Conservation (phyloP, 1,284 basidiomycete species). For the Ustilago hordei region DNA sequence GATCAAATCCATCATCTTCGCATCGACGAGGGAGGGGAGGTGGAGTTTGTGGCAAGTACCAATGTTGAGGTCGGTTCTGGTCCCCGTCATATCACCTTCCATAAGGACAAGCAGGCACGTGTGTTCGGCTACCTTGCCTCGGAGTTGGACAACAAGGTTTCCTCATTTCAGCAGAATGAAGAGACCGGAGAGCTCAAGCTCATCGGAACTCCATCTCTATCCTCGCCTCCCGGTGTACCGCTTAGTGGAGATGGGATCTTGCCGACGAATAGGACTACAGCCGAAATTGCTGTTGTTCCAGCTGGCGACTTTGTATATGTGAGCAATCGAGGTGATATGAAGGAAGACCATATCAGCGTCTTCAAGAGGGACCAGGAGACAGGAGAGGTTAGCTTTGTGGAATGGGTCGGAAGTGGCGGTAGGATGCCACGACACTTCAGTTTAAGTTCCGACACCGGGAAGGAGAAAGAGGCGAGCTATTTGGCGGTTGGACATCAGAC, state of each 20-base stretch:
- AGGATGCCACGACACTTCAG: conserved; percentile 55
- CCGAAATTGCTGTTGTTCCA: conserved; percentile 57
- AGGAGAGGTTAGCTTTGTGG: conserved; percentile 33
- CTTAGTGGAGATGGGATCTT: conserved; percentile 40
- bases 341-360: conserved; percentile 57
- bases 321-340: conserved; percentile 45
- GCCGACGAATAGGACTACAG: conserved; percentile 49
- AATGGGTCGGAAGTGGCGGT: conserved; percentile 54
- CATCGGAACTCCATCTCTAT: conserved; percentile 33
- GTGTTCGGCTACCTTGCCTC: conserved; percentile 52
- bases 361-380: conserved; percentile 26
- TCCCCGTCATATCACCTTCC: conserved; percentile 47
- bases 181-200: conserved; percentile 20
- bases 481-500: conserved; percentile 54
- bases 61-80: conserved; percentile 40
- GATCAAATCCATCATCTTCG: conserved; percentile 56
- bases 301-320: conserved; percentile 55
- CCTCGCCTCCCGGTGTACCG: conserved; percentile 46
- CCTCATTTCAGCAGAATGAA: conserved; percentile 34
- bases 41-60: conserved; percentile 25
- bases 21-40: conserved; percentile 8
- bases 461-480: conserved; percentile 33
- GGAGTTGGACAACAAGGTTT: conserved; percentile 54
- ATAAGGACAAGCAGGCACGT: conserved; percentile 10
- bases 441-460: conserved; percentile 24